A percentile compares a stretch with the other conserved stretches of the same genome.
Evolutionary conservation across 2,329 filamentous ascomycete genomes (phyloP).

Genomic region (Sclerotinia trifoliorum): DNA sequence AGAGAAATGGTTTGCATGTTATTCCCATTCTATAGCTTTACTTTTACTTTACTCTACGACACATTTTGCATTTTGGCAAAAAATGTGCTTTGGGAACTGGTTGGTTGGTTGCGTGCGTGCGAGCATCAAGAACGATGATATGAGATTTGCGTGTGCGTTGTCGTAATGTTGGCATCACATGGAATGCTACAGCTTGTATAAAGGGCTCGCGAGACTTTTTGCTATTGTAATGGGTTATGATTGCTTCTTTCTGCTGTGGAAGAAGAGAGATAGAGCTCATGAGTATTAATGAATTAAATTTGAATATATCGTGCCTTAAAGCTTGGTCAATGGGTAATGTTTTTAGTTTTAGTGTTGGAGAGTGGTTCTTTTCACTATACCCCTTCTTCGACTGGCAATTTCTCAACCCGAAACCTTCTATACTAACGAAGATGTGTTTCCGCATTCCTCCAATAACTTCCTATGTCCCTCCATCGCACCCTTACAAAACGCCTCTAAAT

Average conservation of each 20-base stretch:
- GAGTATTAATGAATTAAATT: neutral
- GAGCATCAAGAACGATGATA: neutral
- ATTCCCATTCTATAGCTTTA: neutral
- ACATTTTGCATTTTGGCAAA: neutral
- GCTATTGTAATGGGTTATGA: neutral
- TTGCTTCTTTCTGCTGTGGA: neutral
- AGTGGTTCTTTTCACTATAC: neutral
- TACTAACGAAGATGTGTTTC: neutral
- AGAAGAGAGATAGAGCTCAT: neutral
- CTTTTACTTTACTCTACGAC: neutral
- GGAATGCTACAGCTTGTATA: neutral
- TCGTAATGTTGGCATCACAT: neutral
- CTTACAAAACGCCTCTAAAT: constrained; percentile 49
- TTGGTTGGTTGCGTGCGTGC: neutral
- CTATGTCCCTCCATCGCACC: constrained; percentile 46
- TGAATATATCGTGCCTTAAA: neutral
- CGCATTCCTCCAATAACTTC: constrained; percentile 38
- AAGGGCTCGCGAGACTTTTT: constrained; percentile 4
- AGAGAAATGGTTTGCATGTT: constrained; percentile 12
- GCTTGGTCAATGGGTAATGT: neutral
- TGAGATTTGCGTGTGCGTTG: neutral
- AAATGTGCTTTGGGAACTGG: neutral
- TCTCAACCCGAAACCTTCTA: neutral
- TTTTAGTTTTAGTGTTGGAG: neutral
- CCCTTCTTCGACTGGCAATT: neutral